These are phyloP conservation scores for Astraeus odoratus DNA, from an alignment of 768 basidiomycete species.

Conservation along the genomic window DNA sequence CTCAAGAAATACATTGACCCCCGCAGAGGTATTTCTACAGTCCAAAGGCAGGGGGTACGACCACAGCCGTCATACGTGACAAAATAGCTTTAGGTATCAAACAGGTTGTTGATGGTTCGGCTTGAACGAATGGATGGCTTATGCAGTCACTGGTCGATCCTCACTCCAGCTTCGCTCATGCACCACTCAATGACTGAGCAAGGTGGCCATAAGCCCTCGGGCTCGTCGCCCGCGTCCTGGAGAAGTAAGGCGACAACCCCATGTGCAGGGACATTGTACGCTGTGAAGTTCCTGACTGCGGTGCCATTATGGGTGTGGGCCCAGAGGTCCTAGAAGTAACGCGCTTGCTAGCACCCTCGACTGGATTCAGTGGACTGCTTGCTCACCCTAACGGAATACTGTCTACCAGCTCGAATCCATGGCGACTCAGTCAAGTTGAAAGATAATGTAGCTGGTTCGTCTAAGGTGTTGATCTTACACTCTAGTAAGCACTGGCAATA, in stretches of 20 bases:
- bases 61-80: not conserved
- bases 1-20: not conserved
- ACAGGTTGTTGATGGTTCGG: slow-evolving; percentile 17
- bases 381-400: slow-evolving; percentile 58
- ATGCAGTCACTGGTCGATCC: slow-evolving; percentile 22
- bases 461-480: slow-evolving; percentile 53
- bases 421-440: slow-evolving; percentile 65
- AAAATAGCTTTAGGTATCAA: slow-evolving; percentile 11
- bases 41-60: not conserved
- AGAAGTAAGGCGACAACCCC: slow-evolving; percentile 64
- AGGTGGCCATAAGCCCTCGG: slow-evolving; percentile 46
- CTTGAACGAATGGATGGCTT: not conserved
- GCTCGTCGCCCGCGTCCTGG: slow-evolving; percentile 62
- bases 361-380: not conserved
- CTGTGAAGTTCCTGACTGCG: slow-evolving; percentile 51
- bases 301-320: slow-evolving; percentile 66
- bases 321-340: slow-evolving; percentile 54
- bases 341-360: not conserved
- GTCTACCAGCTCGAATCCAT: slow-evolving; percentile 61
- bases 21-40: not conserved
- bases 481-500: not conserved
- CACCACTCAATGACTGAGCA: slow-evolving; percentile 56
- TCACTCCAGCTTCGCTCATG: slow-evolving; percentile 50
- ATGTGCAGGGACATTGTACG: slow-evolving; percentile 50
- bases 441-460: slow-evolving; percentile 48